Evolutionary conservation across 2,329 filamentous ascomycete genomes (phyloP).

Genomic region (Pseudopithomyces maydicus): DNA sequence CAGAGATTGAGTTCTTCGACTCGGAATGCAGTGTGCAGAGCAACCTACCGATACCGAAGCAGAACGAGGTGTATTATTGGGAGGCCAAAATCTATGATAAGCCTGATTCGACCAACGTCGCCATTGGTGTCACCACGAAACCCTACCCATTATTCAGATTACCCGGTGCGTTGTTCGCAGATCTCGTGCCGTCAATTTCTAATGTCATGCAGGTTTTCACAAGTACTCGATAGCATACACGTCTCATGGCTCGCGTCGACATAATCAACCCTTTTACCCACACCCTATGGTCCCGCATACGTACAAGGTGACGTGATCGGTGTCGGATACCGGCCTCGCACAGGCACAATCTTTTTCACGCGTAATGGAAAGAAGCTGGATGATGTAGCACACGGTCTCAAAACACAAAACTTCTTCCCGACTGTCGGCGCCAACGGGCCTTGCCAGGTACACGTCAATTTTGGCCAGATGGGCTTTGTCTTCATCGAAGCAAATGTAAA

Average conservation of each 20-base stretch:
- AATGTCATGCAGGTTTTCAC: constrained; percentile 71
- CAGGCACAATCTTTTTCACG: constrained; percentile 95
- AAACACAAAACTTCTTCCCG: constrained; percentile 96
- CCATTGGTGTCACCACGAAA: constrained; percentile 94
- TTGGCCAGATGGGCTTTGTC: constrained; percentile 96
- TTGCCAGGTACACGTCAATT: constrained; percentile 92
- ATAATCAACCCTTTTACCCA: constrained; percentile 89
- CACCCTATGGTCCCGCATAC: constrained; percentile 79
- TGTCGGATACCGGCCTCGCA: constrained; percentile 91
- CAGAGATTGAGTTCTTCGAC: constrained; percentile 98
- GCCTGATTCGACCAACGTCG: constrained; percentile 83
- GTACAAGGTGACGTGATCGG: constrained; percentile 96
- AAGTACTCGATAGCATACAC: constrained; percentile 91
- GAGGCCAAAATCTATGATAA: constrained; percentile 99
- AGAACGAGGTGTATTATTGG: constrained; percentile 99
- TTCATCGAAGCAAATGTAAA: constrained; percentile 99
- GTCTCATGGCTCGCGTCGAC: constrained; percentile 82
- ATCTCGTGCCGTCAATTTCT: constrained; percentile 11
- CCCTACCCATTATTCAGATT: constrained; percentile 94
- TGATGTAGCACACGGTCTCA: constrained; percentile 89
- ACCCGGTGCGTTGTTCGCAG: constrained; percentile 68
- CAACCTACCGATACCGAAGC: constrained; percentile 95
- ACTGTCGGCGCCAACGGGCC: constrained; percentile 96
- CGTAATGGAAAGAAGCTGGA: constrained; percentile 97
- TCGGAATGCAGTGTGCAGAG: constrained; percentile 96